Evolutionary conservation across 805 yeast genomes (phyloP).

Genomic region (Dipodascus albidus): DNA sequence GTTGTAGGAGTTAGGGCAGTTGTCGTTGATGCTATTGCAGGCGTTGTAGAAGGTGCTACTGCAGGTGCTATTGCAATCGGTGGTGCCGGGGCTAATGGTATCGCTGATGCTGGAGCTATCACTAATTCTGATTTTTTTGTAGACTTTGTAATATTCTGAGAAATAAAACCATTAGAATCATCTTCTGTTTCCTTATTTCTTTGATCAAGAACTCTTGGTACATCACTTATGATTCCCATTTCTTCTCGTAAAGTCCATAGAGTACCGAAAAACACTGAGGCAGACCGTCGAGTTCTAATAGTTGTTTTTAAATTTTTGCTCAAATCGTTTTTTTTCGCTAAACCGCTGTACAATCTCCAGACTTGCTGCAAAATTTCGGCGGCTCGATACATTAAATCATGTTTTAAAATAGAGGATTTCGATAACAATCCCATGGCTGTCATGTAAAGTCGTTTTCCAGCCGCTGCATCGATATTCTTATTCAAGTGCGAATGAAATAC

Average conservation of each 20-base stretch:
- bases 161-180: neutral
- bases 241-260: constrained; percentile 74
- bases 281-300: constrained; percentile 79
- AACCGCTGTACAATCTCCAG: constrained; percentile 67
- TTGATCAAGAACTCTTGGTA: constrained; percentile 24
- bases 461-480: constrained; percentile 50
- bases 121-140: neutral
- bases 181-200: constrained; percentile 1
- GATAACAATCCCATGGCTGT: constrained; percentile 36
- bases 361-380: constrained; percentile 89
- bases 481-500: constrained; percentile 66
- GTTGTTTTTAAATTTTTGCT: constrained; percentile 18
- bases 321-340: constrained; percentile 28
- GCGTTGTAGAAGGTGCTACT: neutral
- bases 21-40: neutral
- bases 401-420: constrained; percentile 75
- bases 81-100: neutral
- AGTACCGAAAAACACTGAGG: constrained; percentile 86
- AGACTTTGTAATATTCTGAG: neutral
- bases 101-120: no score
- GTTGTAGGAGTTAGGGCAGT: neutral
- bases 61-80: neutral
- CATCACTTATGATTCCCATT: constrained; percentile 55
- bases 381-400: constrained; percentile 86
- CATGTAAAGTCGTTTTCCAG: constrained; percentile 50